These are phyloP conservation scores for Buxus sempervirens DNA, from an alignment of 164 flowering plant genomes.

Conservation along the genomic window DNA sequence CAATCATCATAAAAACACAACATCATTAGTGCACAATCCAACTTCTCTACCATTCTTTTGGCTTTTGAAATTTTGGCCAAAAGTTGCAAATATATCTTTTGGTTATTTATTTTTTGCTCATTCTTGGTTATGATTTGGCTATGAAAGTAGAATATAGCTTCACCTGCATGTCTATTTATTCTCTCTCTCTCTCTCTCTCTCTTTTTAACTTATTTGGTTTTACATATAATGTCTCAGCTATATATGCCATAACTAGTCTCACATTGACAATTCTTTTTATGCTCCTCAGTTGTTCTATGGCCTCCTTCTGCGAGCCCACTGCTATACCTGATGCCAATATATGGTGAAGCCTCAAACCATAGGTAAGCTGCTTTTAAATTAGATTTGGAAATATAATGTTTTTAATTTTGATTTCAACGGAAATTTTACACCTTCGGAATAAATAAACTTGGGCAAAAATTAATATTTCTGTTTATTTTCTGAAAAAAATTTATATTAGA, in stretches of 20 bases:
- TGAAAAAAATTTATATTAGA: too few relatives aligned
- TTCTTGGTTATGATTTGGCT: not conserved
- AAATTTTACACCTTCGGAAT: too few relatives aligned
- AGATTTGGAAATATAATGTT: not conserved
- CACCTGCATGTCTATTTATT: not conserved
- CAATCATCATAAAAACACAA: not conserved
- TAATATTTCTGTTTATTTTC: too few relatives aligned
- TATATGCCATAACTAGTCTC: not conserved
- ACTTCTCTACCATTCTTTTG: not conserved
- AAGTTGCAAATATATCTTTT: too few relatives aligned
- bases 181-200: too few relatives aligned
- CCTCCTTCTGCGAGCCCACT: constrained; percentile 85
- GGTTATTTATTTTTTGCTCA: not conserved
- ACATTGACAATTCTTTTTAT: constrained; percentile 5
- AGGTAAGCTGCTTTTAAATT: constrained; percentile 45
- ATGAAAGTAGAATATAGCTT: not conserved
- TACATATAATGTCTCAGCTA: not conserved
- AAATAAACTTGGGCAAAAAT: too few relatives aligned
- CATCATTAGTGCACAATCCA: not conserved
- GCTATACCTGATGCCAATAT: constrained; percentile 78
- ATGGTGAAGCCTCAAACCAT: constrained; percentile 97
- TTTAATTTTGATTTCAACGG: too few relatives aligned
- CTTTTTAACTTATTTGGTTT: not conserved
- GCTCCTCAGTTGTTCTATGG: constrained; percentile 74
- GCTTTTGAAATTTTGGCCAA: not conserved